phyloP scores from a whole-genome alignment of 2,329 filamentous ascomycete genomes.

The Fusarium succisae region DNA sequence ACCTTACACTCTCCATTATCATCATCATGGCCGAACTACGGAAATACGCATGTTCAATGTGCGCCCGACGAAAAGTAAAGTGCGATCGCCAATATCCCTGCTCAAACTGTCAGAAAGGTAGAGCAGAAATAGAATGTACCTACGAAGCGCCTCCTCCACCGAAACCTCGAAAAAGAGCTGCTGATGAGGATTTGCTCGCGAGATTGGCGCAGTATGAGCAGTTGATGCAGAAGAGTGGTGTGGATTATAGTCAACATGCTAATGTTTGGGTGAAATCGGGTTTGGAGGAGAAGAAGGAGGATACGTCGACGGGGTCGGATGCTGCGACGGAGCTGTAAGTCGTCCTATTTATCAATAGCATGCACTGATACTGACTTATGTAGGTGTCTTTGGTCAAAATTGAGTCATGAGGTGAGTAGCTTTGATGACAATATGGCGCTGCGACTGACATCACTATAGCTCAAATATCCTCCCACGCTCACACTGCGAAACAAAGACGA shows the following conservation, averaged over 20 bases:
- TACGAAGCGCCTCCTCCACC: constrained; percentile 34
- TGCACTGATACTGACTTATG: accelerated
- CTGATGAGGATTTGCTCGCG: constrained; percentile 40
- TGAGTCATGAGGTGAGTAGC: constrained; percentile 24
- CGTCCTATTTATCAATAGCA: accelerated
- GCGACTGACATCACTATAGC: constrained; percentile 15
- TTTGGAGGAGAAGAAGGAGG: background rate
- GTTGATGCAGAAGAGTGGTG: constrained; percentile 39
- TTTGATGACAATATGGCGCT: accelerated
- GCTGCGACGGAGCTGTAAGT: constrained; percentile 8
- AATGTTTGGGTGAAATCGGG: constrained; percentile 42
- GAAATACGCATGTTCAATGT: constrained; percentile 35
- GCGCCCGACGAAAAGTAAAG: constrained; percentile 39
- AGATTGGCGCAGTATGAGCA: constrained; percentile 42
- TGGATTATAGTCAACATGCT: constrained; percentile 33
- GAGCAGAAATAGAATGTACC: constrained; percentile 28
- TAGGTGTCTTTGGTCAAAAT: constrained; percentile 36
- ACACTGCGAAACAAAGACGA: constrained; percentile 36
- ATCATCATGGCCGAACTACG: background rate
- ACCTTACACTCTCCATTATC: background rate
- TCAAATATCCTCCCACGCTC: constrained; percentile 39
- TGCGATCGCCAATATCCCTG: constrained; percentile 55
- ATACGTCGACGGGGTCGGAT: background rate
- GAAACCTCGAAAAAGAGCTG: constrained; percentile 41
- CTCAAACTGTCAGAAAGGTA: constrained; percentile 54